phyloP scores from a whole-genome alignment of 495 filamentous ascomycete species.

The Penicillium alfredii region DNA sequence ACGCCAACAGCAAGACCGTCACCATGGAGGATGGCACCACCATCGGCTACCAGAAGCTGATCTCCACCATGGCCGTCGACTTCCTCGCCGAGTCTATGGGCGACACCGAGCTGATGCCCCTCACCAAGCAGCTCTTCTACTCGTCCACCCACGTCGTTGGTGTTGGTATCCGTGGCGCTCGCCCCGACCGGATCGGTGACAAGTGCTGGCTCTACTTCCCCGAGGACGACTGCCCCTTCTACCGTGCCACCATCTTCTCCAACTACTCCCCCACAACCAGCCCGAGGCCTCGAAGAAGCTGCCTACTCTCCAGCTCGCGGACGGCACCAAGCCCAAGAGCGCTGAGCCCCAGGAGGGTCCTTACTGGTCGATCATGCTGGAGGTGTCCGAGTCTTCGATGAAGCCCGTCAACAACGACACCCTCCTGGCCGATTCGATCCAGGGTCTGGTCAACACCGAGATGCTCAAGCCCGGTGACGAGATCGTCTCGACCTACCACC shows the following conservation, averaged over 20 bases:
- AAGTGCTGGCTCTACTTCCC: conserved; percentile 99
- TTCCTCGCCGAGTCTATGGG: conserved; percentile 80
- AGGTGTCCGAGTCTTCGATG: conserved; percentile 92
- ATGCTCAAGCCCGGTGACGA: conserved; percentile 89
- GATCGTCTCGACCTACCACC: conserved; percentile 98
- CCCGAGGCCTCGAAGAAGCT: conserved; percentile 76
- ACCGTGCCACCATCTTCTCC: conserved; percentile 99
- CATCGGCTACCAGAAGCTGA: conserved; percentile 85
- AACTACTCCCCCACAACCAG: conserved; percentile 99
- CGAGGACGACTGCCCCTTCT: conserved; percentile 98
- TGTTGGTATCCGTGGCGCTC: conserved; percentile 84
- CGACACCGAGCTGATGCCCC: conserved; percentile 70
- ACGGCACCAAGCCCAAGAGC: conserved; percentile 71
- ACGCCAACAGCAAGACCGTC: conserved; percentile 76
- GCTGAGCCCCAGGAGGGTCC: conserved; percentile 72
- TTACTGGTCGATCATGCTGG: conserved; percentile 99
- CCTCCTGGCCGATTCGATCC: conserved; percentile 82
- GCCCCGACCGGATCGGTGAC: conserved; percentile 95
- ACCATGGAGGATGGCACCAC: conserved; percentile 79
- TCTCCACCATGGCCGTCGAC: conserved; percentile 97
- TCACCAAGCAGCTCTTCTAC: conserved; percentile 93
- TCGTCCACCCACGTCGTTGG: conserved; percentile 96
- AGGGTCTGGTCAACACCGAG: conserved; percentile 93
- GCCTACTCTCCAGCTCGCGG: conserved; percentile 74
- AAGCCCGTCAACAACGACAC: conserved; percentile 85